Evolutionary conservation across 495 filamentous ascomycete species (phyloP).

Genomic region (Ramalina intermedia): DNA sequence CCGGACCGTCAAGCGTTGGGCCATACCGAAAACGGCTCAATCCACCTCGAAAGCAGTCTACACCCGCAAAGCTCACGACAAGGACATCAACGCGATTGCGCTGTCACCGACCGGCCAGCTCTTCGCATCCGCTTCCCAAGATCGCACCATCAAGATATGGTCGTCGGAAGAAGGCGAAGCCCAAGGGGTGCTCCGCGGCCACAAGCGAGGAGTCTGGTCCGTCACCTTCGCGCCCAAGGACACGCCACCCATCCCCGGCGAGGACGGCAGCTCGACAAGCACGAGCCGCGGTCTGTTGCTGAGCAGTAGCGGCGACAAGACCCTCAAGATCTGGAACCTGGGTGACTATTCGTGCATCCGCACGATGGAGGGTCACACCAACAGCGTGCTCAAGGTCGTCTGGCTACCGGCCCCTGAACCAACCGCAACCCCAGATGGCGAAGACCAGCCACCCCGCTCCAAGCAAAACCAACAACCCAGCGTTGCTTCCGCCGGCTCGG

Average conservation of each 20-base stretch:
- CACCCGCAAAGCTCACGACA: constrained; percentile 91
- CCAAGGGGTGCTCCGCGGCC: constrained; percentile 77
- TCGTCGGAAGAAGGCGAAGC: constrained; percentile 75
- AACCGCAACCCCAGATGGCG: constrained; percentile 14
- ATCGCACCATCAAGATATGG: constrained; percentile 95
- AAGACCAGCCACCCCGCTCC: constrained; percentile 17
- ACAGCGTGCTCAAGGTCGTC: constrained; percentile 82
- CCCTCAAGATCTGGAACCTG: constrained; percentile 88
- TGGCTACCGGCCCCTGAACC: constrained; percentile 56
- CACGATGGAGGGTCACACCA: constrained; percentile 92
- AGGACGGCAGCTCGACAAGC: constrained; percentile 47
- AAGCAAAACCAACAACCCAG: constrained; percentile 23
- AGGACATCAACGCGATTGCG: constrained; percentile 94
- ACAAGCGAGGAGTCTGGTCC: constrained; percentile 89
- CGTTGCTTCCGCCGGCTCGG: constrained; percentile 77
- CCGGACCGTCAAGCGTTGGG: constrained; percentile 84
- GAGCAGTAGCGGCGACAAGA: constrained; percentile 89
- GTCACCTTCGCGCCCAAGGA: constrained; percentile 72
- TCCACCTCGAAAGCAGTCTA: constrained; percentile 42
- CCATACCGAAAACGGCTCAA: constrained; percentile 38
- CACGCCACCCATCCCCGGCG: constrained; percentile 55
- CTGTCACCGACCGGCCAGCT: constrained; percentile 51
- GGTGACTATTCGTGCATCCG: constrained; percentile 83
- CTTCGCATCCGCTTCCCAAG: constrained; percentile 92
- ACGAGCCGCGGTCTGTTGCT: constrained; percentile 57